Evolutionary conservation across 495 filamentous ascomycete genomes (phyloP).

Genomic region (Penicillium chermesinum): DNA sequence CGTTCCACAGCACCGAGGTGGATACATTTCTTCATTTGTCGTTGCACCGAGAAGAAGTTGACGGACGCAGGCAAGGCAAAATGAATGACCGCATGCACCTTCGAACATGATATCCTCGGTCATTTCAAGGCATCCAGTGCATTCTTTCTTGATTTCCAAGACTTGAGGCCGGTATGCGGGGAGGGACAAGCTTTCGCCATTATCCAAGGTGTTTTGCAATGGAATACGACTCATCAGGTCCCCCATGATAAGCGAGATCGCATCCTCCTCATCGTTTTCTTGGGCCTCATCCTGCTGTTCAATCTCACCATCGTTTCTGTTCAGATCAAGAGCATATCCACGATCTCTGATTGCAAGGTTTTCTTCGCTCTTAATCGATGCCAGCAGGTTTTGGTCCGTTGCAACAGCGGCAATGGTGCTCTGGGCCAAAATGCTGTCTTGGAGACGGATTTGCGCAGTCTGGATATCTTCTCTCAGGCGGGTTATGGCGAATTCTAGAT

Average conservation of each 20-base stretch:
- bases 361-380: neutral
- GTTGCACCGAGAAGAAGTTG: slow-evolving; percentile 15
- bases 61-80: slow-evolving; percentile 11
- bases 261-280: neutral
- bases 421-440: neutral
- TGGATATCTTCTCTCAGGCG: neutral
- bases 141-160: neutral
- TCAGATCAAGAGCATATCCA: neutral
- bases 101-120: neutral
- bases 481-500: neutral
- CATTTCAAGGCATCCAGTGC: slow-evolving; percentile 10
- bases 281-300: neutral
- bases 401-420: slow-evolving; percentile 4
- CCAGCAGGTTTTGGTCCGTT: slow-evolving; percentile 1
- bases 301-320: neutral
- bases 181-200: neutral
- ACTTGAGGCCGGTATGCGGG: neutral
- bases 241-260: neutral
- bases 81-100: slow-evolving; percentile 10
- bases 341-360: neutral
- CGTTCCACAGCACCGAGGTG: slow-evolving; percentile 13
- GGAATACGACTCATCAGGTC: neutral
- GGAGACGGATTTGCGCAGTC: neutral
- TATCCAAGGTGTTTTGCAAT: neutral
- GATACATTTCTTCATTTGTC: slow-evolving; percentile 21